Evolutionary conservation across 345 rosid species (phyloP).

Genomic region (Eucalyptus erythrocorys): DNA sequence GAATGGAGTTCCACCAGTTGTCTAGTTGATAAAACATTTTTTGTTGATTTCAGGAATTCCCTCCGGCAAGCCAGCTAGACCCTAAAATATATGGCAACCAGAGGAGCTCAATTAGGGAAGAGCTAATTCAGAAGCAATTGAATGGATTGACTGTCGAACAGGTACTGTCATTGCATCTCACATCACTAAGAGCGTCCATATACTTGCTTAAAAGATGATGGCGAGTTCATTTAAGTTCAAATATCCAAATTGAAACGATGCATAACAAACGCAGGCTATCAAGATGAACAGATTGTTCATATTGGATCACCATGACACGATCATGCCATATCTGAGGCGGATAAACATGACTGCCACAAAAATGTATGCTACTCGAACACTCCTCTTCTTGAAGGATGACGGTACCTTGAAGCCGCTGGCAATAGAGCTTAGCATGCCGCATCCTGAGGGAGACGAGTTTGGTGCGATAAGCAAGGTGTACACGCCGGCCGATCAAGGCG

Average conservation of each 20-base stretch:
- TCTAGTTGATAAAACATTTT: neutral
- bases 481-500: conserved; percentile 6
- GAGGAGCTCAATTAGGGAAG: conserved; percentile 34
- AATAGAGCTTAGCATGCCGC: conserved; percentile 10
- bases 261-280: neutral
- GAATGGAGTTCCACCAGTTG: neutral
- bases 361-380: conserved; percentile 6
- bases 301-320: conserved; percentile 10
- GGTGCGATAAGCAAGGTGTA: conserved; percentile 7
- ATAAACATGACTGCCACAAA: neutral
- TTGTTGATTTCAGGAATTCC: conserved; percentile 42
- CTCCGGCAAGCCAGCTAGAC: conserved; percentile 62
- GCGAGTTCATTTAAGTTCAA: neutral
- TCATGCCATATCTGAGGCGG: conserved; percentile 5
- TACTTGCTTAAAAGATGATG: neutral
- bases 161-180: conserved; percentile 1
- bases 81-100: conserved; percentile 51
- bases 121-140: conserved; percentile 41
- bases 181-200: neutral
- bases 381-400: conserved; percentile 5
- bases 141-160: conserved; percentile 47
- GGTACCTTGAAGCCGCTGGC: conserved; percentile 10
- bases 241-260: neutral
- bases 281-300: conserved; percentile 6
- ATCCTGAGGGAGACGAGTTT: conserved; percentile 4